Evolutionary conservation across 441 rosid species (phyloP).

Genomic region (Aquilaria agallochum): DNA sequence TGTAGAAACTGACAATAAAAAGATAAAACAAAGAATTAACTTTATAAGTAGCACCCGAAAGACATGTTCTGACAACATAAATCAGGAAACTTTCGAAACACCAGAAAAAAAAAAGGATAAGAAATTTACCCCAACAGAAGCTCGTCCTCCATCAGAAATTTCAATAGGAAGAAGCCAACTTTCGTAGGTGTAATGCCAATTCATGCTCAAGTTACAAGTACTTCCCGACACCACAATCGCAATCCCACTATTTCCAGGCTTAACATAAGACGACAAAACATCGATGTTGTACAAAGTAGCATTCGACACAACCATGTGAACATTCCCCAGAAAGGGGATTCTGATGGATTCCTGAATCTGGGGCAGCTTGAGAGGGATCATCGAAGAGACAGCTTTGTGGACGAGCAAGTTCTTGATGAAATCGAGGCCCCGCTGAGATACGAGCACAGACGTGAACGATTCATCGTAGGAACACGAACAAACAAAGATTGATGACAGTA

Average conservation of each 20-base stretch:
- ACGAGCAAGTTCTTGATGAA: conserved; percentile 76
- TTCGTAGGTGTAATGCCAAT: conserved; percentile 68
- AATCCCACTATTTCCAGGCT: conserved; percentile 71
- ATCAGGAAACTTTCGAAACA: not conserved
- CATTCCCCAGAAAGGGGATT: conserved; percentile 74
- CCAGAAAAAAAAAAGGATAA: not conserved
- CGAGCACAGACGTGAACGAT: conserved; percentile 69
- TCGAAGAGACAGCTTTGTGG: conserved; percentile 60
- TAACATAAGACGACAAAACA: conserved; percentile 62
- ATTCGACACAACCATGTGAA: conserved; percentile 56
- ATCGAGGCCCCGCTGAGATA: conserved; percentile 84
- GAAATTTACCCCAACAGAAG: conserved; percentile 70
- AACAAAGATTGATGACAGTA: conserved; percentile 20
- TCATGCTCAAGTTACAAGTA: conserved; percentile 75
- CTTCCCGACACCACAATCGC: conserved; percentile 71
- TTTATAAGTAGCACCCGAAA: not conserved
- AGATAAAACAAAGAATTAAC: not conserved
- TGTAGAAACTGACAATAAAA: not conserved
- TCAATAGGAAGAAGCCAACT: conserved; percentile 71
- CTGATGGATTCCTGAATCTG: conserved; percentile 43
- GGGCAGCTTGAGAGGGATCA: conserved; percentile 63
- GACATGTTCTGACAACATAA: not conserved
- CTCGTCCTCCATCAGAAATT: conserved; percentile 65
- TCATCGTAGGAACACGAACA: conserved; percentile 27
- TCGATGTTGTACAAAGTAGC: conserved; percentile 63